A percentile compares a stretch with the other conserved stretches of the same genome.
Conservation (phyloP, 495 filamentous ascomycete species). For the Ramalina peruviana region DNA sequence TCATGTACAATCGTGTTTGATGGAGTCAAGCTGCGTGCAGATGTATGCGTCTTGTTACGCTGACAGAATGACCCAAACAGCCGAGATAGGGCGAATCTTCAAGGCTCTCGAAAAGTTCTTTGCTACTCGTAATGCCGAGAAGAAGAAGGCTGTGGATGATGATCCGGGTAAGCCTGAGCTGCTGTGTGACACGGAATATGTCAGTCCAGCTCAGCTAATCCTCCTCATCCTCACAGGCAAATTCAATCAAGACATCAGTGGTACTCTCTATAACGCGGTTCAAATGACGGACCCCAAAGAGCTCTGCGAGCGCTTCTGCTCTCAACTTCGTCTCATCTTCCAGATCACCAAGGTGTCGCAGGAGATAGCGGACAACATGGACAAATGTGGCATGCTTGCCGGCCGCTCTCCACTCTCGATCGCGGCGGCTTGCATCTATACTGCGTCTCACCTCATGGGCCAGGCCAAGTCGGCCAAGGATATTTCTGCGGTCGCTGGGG, state of each 20-base stretch:
- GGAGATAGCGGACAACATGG: constrained; percentile 58
- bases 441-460: constrained; percentile 73
- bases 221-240: background rate
- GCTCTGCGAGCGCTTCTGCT: constrained; percentile 80
- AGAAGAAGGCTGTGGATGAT: constrained; percentile 33
- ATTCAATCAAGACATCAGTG: background rate
- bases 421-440: constrained; percentile 91
- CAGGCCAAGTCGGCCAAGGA: constrained; percentile 68
- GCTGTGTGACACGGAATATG: background rate
- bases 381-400: constrained; percentile 60
- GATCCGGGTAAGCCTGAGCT: constrained; percentile 30
- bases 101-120: constrained; percentile 85
- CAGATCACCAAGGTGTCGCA: constrained; percentile 57
- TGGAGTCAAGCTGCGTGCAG: too few species aligned
- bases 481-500: constrained; percentile 65
- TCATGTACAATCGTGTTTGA: too few species aligned
- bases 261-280: constrained; percentile 46
- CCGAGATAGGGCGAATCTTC: constrained; percentile 93
- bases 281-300: constrained; percentile 71
- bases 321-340: constrained; percentile 55
- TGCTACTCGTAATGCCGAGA: constrained; percentile 40
- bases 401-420: constrained; percentile 90
- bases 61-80: constrained; percentile 18
- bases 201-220: background rate
- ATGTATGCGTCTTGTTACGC: too few species aligned